These are phyloP conservation scores for Cutaneotrichosporon sp. DNA, from an alignment of 1,284 basidiomycete species.

Conservation along the genomic window DNA sequence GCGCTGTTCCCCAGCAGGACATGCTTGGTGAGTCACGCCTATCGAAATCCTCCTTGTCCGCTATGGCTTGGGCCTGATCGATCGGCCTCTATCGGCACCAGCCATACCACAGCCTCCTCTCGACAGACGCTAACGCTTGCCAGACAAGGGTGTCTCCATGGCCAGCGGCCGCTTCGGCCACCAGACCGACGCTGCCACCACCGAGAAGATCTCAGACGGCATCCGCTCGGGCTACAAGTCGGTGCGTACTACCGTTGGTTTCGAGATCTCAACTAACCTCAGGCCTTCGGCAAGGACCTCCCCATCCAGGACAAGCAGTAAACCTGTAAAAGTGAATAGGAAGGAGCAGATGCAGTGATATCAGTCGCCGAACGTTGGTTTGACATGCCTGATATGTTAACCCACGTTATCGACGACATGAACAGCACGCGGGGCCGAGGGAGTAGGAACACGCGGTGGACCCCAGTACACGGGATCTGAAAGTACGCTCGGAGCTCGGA, in stretches of 20 bases:
- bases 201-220: constrained; percentile 51
- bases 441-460: too few relatives aligned
- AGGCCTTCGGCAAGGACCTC: constrained; percentile 41
- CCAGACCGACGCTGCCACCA: constrained; percentile 38
- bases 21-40: constrained; percentile 44
- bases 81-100: background rate
- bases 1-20: constrained; percentile 38
- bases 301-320: constrained; percentile 37
- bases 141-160: constrained; percentile 48
- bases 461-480: too few relatives aligned
- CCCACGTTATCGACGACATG: too few relatives aligned
- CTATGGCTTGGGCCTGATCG: too few relatives aligned
- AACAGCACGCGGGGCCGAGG: too few relatives aligned
- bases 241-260: constrained; percentile 2
- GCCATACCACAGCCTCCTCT: background rate
- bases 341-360: background rate
- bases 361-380: too few relatives aligned
- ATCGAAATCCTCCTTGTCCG: too few relatives aligned
- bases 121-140: background rate
- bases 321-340: background rate
- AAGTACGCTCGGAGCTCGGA: too few relatives aligned
- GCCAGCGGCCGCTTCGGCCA: constrained; percentile 39
- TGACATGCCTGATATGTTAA: too few relatives aligned
- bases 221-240: constrained; percentile 48
- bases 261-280: background rate